phyloP scores from a whole-genome alignment of 2,329 filamentous ascomycete species.

The Hirsutella thompsonii region DNA sequence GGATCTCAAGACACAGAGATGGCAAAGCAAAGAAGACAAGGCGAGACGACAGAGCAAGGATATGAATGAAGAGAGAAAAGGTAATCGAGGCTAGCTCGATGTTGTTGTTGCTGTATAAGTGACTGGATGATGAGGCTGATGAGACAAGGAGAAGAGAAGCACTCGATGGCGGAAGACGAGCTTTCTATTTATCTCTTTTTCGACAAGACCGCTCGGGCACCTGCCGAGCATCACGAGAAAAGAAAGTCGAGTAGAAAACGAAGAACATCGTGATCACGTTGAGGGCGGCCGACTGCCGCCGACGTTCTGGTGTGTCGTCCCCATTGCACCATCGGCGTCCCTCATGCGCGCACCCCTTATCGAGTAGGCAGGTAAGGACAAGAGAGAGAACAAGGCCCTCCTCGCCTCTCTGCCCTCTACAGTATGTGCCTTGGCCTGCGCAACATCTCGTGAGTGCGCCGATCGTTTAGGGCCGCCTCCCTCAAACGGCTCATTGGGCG shows the following conservation, averaged over 20 bases:
- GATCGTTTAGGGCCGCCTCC: constrained; percentile 6
- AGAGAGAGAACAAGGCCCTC: too few species aligned
- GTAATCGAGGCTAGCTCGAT: background rate
- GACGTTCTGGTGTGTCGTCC: background rate
- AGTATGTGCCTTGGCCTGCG: background rate
- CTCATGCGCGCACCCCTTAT: constrained; percentile 1
- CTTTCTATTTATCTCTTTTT: background rate
- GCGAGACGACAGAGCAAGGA: background rate
- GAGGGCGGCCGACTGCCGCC: background rate
- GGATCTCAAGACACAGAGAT: background rate
- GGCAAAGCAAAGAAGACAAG: background rate
- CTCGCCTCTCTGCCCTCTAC: too few species aligned
- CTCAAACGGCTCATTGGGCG: constrained; percentile 3
- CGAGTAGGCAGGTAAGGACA: constrained; percentile 1
- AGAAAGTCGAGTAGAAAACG: background rate
- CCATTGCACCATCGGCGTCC: background rate
- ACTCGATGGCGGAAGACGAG: background rate
- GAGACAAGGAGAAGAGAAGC: background rate
- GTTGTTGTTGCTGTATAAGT: background rate
- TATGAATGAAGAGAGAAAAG: background rate
- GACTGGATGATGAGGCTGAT: background rate
- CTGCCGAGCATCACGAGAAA: background rate
- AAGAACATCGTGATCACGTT: background rate
- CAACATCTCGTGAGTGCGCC: constrained; percentile 5
- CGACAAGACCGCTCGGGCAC: background rate